Evolutionary conservation across 129 eudicot species (phyloP), one percentile per base, ranked within the genome.

Genomic region (Glebionis coronaria): DNA sequence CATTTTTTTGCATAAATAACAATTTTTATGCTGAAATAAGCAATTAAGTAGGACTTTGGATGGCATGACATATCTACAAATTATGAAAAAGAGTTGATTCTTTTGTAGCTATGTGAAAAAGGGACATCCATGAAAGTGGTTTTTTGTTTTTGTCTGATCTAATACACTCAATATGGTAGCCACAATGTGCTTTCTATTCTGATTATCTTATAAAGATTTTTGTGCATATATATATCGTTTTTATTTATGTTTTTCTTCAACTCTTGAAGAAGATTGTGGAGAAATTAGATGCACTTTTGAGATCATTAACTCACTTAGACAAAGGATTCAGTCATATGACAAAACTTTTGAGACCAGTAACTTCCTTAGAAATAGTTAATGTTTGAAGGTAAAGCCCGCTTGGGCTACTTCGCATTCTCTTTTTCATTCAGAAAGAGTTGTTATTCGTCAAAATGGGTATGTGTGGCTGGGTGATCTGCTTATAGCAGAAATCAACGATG

Each of bases 401-500:
- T 93, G 97, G 99, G 87, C 99, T 84, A 86, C 97, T 46, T 76
- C 89, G 61, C 99, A 93, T 73, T 93, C 99, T 57, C 97, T 93
- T 73, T 88, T 93, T 67, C 99, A 93, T 78, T 89, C 99, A 23
- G 92, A 89, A 72, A 78, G 90, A 53, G 57, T 73, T 12, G 74
- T 82, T 14, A 86, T 80, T 73, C 99, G 99, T 65, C 90, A 83
- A 71, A 81, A 89, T 67, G 99, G 97, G 63, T 93, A 89, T 65
- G 79, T 93, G 35, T 93, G 99, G 99, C 76, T 93, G 81, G 99
- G 99, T 42, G 97, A 93, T 76, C 51, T 93, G 76, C 95, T 93
- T 50, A 83, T 86, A 63, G 78, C 95, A 38, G 99, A 93, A 81
- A 86, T 93, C 56, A 83, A 80, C n/a, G 82, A 83, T 44, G 88